These are phyloP conservation scores for Thraustochytrium striatum DNA, from an alignment of 352 stramenopile species.

Conservation along the genomic window DNA sequence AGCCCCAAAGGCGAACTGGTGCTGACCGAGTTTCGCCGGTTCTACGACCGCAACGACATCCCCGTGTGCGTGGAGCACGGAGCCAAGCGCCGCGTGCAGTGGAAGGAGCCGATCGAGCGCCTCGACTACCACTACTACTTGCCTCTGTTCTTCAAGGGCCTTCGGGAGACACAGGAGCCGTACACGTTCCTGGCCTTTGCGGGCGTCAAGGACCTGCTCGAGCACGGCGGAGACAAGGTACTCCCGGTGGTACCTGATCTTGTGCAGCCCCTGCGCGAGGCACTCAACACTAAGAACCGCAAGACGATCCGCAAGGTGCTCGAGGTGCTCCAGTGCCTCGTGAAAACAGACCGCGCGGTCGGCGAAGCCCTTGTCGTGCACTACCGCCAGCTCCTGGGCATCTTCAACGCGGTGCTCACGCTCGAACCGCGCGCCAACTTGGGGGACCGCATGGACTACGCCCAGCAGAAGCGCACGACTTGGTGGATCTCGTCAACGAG, in stretches of 20 bases:
- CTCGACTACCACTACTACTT: constrained; percentile 60
- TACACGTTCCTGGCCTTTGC: constrained; percentile 71
- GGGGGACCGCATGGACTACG: constrained; percentile 91
- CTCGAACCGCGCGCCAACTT: constrained; percentile 87
- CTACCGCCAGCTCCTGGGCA: constrained; percentile 92
- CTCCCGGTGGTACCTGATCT: constrained; percentile 61
- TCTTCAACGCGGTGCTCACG: constrained; percentile 94
- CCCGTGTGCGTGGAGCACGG: constrained; percentile 57
- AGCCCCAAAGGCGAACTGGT: neutral
- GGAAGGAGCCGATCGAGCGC: constrained; percentile 24
- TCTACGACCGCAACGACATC: constrained; percentile 59
- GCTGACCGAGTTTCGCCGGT: constrained; percentile 17
- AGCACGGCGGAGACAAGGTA: constrained; percentile 60
- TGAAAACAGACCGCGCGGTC: constrained; percentile 77
- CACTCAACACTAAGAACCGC: constrained; percentile 66
- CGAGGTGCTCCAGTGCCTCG: constrained; percentile 78
- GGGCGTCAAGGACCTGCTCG: constrained; percentile 70
- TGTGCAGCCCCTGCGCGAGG: constrained; percentile 65
- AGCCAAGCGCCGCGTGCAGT: constrained; percentile 28
- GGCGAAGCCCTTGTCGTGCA: constrained; percentile 93
- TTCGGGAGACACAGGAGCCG: constrained; percentile 68
- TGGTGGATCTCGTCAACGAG: constrained; percentile 92
- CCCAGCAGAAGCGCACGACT: constrained; percentile 87
- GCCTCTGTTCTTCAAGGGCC: constrained; percentile 81
- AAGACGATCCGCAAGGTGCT: constrained; percentile 51